These are phyloP conservation scores for Nidula microcarpa DNA, from an alignment of 768 basidiomycete species.

Conservation along the genomic window DNA sequence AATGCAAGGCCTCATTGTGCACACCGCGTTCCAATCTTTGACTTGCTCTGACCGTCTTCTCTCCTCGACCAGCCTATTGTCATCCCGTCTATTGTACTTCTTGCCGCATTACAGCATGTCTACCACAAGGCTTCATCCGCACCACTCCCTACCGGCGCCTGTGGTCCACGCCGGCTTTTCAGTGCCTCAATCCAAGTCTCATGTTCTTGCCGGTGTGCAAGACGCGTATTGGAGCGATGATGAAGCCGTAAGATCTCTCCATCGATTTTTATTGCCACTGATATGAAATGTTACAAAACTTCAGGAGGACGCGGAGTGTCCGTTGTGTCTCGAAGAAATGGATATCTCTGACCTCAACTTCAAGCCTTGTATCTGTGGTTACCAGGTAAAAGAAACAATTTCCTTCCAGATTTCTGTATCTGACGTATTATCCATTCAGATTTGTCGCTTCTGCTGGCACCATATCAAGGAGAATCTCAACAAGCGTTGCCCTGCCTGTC, in stretches of 20 bases:
- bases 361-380: conserved; percentile 98
- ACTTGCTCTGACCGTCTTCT: conserved; percentile 1
- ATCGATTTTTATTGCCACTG: background rate
- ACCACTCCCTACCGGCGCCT: conserved; percentile 69
- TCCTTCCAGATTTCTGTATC: background rate
- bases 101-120: conserved; percentile 31
- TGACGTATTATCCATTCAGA: conserved; percentile 44
- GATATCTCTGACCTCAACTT: conserved; percentile 99
- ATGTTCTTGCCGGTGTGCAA: conserved; percentile 85
- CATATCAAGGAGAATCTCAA: conserved; percentile 97
- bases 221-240: conserved; percentile 98
- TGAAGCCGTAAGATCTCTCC: conserved; percentile 57
- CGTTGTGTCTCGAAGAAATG: conserved; percentile 98
- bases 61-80: background rate
- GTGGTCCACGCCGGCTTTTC: conserved; percentile 70
- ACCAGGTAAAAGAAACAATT: conserved; percentile 60
- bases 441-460: conserved; percentile 99
- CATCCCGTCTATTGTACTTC: background rate
- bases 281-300: background rate
- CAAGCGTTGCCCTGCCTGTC: conserved; percentile 94
- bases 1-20: conserved; percentile 22
- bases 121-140: conserved; percentile 52
- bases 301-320: conserved; percentile 97
- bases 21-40: conserved; percentile 14
- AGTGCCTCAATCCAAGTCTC: conserved; percentile 76